These are phyloP conservation scores for Aspergillus cristatus DNA, from an alignment of 495 filamentous ascomycete genomes.

Conservation along the genomic window DNA sequence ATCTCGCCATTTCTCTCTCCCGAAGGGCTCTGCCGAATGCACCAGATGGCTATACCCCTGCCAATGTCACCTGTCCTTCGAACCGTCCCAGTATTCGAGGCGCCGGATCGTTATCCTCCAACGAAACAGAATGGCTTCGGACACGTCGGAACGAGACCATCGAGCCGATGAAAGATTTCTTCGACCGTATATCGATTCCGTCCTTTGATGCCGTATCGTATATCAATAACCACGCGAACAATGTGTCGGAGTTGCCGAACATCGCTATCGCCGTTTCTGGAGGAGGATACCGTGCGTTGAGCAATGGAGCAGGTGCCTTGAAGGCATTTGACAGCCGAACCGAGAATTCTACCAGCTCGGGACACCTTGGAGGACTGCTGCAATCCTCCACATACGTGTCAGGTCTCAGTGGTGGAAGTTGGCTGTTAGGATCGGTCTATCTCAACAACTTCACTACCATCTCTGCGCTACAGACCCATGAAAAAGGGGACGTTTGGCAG, in stretches of 20 bases:
- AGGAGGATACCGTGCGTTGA: constrained; percentile 72
- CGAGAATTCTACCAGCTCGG: constrained; percentile 47
- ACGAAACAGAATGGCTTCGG: constrained; percentile 60
- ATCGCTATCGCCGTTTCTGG: constrained; percentile 50
- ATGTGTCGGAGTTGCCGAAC: constrained; percentile 50
- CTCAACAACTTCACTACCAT: constrained; percentile 81
- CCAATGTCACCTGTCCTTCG: constrained; percentile 25
- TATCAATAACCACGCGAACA: constrained; percentile 44
- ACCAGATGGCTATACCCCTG: constrained; percentile 31
- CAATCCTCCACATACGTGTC: constrained; percentile 75
- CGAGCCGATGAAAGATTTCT: constrained; percentile 56
- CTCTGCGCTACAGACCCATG: constrained; percentile 45
- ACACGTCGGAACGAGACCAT: constrained; percentile 45
- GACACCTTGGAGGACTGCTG: constrained; percentile 72
- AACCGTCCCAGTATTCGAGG: constrained; percentile 38
- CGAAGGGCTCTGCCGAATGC: constrained; percentile 26
- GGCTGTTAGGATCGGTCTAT: constrained; percentile 84
- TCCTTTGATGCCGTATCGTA: constrained; percentile 69
- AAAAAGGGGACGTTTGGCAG: constrained; percentile 53
- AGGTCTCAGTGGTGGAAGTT: constrained; percentile 78
- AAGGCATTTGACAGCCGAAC: constrained; percentile 75
- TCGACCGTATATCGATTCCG: constrained; percentile 56
- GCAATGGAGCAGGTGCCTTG: constrained; percentile 74
- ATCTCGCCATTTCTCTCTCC: not conserved
- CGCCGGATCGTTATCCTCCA: constrained; percentile 46